These are phyloP conservation scores for Citrus medica DNA, from an alignment of 345 rosid genomes.

Conservation along the genomic window DNA sequence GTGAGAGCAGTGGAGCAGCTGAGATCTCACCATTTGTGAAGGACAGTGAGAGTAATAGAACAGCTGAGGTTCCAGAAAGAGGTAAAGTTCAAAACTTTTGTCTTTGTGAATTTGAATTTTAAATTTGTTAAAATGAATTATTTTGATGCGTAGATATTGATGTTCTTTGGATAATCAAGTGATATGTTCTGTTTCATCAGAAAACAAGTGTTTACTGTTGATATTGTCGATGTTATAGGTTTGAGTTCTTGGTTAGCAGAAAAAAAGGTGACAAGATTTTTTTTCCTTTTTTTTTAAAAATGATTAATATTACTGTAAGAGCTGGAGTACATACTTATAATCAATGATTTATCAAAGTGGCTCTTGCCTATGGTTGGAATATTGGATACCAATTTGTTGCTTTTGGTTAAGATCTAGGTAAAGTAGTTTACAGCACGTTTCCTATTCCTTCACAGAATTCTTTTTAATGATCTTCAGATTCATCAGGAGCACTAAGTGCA, in stretches of 20 bases:
- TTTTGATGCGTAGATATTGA: background rate
- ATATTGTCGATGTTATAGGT: background rate
- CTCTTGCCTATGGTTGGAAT: background rate
- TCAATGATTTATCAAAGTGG: background rate
- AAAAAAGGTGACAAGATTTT: background rate
- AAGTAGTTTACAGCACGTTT: background rate
- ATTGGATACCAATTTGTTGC: background rate
- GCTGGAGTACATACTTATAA: background rate
- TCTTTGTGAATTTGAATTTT: background rate
- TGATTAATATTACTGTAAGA: background rate
- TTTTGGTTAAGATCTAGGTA: background rate
- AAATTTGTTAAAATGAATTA: background rate
- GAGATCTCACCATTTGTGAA: background rate
- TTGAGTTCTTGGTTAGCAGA: background rate
- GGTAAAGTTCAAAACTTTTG: constrained; percentile 14
- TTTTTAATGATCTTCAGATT: background rate
- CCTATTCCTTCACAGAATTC: background rate
- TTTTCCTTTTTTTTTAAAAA: background rate
- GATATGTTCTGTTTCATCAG: background rate
- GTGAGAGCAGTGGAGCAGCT: background rate
- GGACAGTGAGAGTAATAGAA: background rate
- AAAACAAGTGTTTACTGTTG: background rate
- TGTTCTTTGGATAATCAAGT: background rate
- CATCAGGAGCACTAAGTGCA: constrained; percentile 37
- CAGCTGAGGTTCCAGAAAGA: constrained; percentile 1